phyloP scores from a whole-genome alignment of 2,329 filamentous ascomycete species.

The Aspergillus spinulosporus region DNA sequence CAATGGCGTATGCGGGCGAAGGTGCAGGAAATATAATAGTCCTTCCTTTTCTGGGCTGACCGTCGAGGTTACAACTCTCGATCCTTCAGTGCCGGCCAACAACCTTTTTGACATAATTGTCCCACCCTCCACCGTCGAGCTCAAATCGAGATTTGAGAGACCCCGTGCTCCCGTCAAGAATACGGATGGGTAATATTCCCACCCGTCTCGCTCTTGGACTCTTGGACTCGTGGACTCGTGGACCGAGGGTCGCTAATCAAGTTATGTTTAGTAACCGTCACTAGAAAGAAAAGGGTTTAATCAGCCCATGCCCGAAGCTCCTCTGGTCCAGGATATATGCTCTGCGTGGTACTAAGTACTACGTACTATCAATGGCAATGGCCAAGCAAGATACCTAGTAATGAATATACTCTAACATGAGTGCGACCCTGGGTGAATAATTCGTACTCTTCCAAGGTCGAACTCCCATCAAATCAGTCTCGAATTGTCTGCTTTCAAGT shows the following conservation, averaged over 20 bases:
- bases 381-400: not conserved
- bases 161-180: not conserved
- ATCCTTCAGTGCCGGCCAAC: constrained; percentile 21
- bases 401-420: not conserved
- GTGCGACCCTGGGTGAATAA: not conserved
- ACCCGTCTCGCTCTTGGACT: too few species aligned
- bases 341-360: not conserved
- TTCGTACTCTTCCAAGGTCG: not conserved
- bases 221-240: too few species aligned
- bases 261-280: too few species aligned
- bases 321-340: too few species aligned
- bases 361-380: not conserved
- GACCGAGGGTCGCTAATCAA: too few species aligned
- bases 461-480: not conserved
- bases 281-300: too few species aligned
- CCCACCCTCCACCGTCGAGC: constrained; percentile 15
- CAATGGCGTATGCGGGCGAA: constrained; percentile 20
- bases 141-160: not conserved
- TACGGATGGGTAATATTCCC: too few species aligned
- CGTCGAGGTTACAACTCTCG: constrained; percentile 8
- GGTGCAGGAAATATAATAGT: constrained; percentile 3
- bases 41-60: not conserved
- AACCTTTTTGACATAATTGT: constrained; percentile 14
- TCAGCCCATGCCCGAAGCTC: too few species aligned
- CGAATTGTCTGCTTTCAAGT: not conserved